Conservation (phyloP, 192 early-diverging fungal genomes). For the Umbelopsis ramanniana region DNA sequence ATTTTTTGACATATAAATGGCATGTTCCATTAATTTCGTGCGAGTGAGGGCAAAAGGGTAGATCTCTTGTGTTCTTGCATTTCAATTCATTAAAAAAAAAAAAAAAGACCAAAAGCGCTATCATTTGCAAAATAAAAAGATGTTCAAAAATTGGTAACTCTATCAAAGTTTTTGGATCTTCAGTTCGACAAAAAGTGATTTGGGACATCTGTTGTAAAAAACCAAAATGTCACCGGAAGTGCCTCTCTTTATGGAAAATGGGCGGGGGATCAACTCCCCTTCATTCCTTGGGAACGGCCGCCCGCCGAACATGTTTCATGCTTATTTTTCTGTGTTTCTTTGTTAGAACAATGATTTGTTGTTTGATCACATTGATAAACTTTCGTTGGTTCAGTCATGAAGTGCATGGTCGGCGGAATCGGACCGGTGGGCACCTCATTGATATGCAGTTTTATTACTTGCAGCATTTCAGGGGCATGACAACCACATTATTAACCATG, state of each 20-base stretch:
- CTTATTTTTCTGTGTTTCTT: too few relatives aligned
- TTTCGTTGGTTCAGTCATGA: background rate
- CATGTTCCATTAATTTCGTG: slow-evolving; percentile 7
- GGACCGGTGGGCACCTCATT: background rate
- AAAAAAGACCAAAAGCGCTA: background rate
- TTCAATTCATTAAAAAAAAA: too few relatives aligned
- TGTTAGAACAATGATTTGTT: too few relatives aligned
- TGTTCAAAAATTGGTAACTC: background rate
- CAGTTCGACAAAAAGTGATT: too few relatives aligned
- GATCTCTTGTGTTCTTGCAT: background rate
- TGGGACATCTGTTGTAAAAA: too few relatives aligned
- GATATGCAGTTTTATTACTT: too few relatives aligned
- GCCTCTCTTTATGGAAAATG: background rate
- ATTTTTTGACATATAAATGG: background rate
- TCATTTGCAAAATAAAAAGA: too few relatives aligned
- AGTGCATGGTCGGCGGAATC: background rate
- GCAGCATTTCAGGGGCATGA: too few relatives aligned
- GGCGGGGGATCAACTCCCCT: background rate
- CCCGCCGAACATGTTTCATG: too few relatives aligned
- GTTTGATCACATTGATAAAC: too few relatives aligned
- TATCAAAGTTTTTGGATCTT: background rate
- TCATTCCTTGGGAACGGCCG: background rate
- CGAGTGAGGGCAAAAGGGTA: background rate
- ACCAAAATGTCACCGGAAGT: background rate
- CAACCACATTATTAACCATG: background rate